Percentiles rank a stretch among this genome's conserved stretches.
phyloP scores from a whole-genome alignment of 371 early-diverging fungal species.

The Rhizomucor pusillus region DNA sequence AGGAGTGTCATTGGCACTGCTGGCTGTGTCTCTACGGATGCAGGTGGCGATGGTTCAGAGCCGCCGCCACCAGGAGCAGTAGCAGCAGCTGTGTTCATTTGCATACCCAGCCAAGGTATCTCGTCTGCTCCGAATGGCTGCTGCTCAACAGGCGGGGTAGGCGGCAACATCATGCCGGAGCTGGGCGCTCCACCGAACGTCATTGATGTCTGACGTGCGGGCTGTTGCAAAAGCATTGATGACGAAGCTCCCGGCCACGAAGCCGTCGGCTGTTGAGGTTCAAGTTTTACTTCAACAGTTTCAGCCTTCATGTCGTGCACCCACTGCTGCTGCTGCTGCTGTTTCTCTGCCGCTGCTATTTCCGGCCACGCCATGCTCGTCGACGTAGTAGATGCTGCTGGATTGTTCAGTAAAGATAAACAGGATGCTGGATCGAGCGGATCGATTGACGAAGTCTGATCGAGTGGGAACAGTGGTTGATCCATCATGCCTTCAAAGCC shows the following conservation, averaged over 20 bases:
- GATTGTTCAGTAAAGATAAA: slow-evolving; percentile 4
- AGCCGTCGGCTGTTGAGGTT: background rate
- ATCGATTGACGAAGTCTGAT: slow-evolving; percentile 9
- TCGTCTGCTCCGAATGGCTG: background rate
- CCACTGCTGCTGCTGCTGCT: no score
- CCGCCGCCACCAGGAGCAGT: background rate
- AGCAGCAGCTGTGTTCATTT: background rate
- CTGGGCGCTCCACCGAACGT: background rate
- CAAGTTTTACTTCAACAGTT: no score
- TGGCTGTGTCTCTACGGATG: background rate
- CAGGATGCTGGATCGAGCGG: slow-evolving; percentile 12
- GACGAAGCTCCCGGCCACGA: background rate
- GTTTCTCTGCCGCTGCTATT: no score
- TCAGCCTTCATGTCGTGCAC: no score
- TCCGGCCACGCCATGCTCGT: background rate
- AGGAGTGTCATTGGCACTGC: background rate
- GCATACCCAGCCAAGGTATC: slow-evolving; percentile 1
- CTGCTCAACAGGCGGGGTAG: background rate
- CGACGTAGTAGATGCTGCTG: background rate
- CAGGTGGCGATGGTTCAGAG: background rate
- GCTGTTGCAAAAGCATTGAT: no score
- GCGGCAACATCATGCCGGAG: slow-evolving; percentile 1
- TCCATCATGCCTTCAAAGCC: background rate
- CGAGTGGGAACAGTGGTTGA: slow-evolving; percentile 9
- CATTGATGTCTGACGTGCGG: background rate